Evolutionary conservation across 352 stramenopile species (phyloP), one percentile per base, ranked within the genome.

Genomic region (Phytophthora sansomeana): DNA sequence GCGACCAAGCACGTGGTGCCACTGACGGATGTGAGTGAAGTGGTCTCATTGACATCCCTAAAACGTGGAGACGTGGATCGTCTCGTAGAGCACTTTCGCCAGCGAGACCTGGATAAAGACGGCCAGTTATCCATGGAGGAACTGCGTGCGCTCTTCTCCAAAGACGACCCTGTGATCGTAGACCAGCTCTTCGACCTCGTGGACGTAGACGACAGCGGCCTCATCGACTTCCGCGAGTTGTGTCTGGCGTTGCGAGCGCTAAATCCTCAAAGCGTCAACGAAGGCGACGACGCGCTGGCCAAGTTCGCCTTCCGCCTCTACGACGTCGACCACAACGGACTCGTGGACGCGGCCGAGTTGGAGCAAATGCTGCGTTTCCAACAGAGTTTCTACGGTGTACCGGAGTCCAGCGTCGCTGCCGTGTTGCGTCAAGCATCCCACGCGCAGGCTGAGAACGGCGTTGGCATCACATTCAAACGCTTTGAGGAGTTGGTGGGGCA

Each of bases 161-260:
- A 49, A 5, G 83, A 90, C 51, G 75, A 88, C 33, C 64, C 66
- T 0, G 62, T 71, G 47, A 63, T 92, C 28, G 72, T 92, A 9
- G 63, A 78, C 52, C 78, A 85, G 28, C 69, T 90, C 39, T 90
- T 90, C 35, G 53, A 79, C 32, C 67, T 92, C 44, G 62, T 92
- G 6, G 83, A 92, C 47, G 38, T 74, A 5, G 74, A 92, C 43
- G 76, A 80, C 52, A 89, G 77, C 43, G 83, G 83, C 16, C 71
- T 77, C 49, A 88, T 92, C 55, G 83, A 92, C 56, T 92, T 92
- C 58, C 79, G 83, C 17, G 83, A 92, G 57, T 71, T 92, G 41
- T 92, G 83, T 39, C 68, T 90, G 54, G 80, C 70, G 2, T 68
- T 92, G n/a, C 71, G 74, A 6, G 74, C 72, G 8, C 59, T 92